phyloP scores from a whole-genome alignment of 2,329 filamentous ascomycete species.

The Xylaria sp. region DNA sequence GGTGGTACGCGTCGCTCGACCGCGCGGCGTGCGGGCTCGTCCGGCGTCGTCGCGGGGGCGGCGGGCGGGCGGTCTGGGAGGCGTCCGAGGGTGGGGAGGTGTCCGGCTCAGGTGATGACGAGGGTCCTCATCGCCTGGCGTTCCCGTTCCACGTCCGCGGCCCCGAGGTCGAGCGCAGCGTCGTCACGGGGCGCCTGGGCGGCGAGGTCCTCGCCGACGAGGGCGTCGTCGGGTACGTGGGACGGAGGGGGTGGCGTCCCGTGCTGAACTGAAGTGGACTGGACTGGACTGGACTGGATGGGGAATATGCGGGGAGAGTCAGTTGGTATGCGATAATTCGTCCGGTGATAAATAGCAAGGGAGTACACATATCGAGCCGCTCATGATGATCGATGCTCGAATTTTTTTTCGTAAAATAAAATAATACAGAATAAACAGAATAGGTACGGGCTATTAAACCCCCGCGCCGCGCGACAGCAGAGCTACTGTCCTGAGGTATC shows the following conservation, averaged over 20 bases:
- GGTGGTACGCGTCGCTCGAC: conserved; percentile 69
- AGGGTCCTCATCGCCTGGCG: conserved; percentile 33
- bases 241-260: conserved; percentile 62
- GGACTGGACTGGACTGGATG: neutral
- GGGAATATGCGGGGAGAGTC: too few relatives aligned
- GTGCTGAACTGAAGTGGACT: conserved; percentile 40
- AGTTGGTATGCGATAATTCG: too few relatives aligned
- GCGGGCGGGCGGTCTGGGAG: conserved; percentile 60
- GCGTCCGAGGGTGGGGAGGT: conserved; percentile 11
- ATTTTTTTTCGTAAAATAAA: too few relatives aligned
- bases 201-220: conserved; percentile 64
- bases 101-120: conserved; percentile 2
- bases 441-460: neutral
- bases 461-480: too few relatives aligned
- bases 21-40: conserved; percentile 60
- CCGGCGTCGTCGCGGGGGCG: conserved; percentile 38
- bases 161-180: conserved; percentile 63
- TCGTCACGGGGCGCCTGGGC: conserved; percentile 65
- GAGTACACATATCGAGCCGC: neutral
- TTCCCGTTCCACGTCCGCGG: conserved; percentile 67
- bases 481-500: too few relatives aligned
- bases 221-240: conserved; percentile 57
- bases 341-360: too few relatives aligned
- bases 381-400: neutral
- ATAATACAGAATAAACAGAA: neutral